These are phyloP conservation scores for Sarocladiaceae sp. DNA, from an alignment of 2,329 filamentous ascomycete genomes.

Conservation along the genomic window DNA sequence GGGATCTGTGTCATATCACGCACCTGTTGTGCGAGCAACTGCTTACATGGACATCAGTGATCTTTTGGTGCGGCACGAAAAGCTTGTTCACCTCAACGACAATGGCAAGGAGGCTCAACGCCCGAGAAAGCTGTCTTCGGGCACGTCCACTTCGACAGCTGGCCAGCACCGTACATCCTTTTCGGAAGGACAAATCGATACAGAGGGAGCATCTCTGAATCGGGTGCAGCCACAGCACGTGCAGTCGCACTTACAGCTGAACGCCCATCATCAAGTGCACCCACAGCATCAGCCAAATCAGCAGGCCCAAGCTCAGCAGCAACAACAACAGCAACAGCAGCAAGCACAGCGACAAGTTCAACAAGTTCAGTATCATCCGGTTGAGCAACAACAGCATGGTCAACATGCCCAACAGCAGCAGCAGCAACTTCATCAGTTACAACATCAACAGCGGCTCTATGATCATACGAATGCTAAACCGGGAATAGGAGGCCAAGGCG, in stretches of 20 bases:
- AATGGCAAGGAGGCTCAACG: constrained; percentile 47
- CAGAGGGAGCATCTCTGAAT: constrained; percentile 40
- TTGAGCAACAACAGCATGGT: constrained; percentile 28
- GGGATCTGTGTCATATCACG: constrained; percentile 8
- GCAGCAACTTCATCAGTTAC: constrained; percentile 26
- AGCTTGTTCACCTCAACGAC: constrained; percentile 58
- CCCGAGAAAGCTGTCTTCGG: constrained; percentile 46
- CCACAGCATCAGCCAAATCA: constrained; percentile 15
- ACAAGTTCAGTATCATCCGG: constrained; percentile 10
- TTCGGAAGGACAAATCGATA: constrained; percentile 40
- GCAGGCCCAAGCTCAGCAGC: constrained; percentile 12
- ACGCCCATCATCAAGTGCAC: constrained; percentile 16
- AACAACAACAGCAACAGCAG: constrained; percentile 16
- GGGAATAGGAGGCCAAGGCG: constrained; percentile 22
- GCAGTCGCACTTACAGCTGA: constrained; percentile 11
- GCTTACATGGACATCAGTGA: constrained; percentile 60
- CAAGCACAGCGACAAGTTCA: constrained; percentile 10
- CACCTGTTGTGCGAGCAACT: constrained; percentile 12
- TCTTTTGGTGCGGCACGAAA: constrained; percentile 57
- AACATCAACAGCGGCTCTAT: constrained; percentile 19
- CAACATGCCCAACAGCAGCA: constrained; percentile 21
- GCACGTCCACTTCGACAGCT: constrained; percentile 24
- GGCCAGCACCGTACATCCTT: constrained; percentile 36
- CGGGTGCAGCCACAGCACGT: constrained; percentile 20
- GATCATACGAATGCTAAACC: constrained; percentile 32